These are phyloP conservation scores for Fagus crenata DNA, from an alignment of 306 rosid genomes.

Conservation along the genomic window DNA sequence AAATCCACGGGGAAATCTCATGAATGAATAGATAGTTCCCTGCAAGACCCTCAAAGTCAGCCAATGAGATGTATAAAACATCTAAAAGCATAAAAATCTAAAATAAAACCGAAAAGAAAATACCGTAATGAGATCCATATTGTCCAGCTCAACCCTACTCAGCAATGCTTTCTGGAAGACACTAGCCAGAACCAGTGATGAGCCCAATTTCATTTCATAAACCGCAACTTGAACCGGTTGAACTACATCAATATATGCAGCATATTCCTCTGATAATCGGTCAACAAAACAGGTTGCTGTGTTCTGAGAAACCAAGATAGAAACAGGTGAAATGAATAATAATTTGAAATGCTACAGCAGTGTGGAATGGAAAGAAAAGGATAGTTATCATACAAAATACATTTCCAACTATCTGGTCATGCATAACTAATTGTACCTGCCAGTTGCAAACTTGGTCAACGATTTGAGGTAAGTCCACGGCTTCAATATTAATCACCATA, in stretches of 20 bases:
- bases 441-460: slow-evolving; percentile 51
- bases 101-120: slow-evolving; percentile 11
- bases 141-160: slow-evolving; percentile 38
- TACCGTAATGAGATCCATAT: slow-evolving; percentile 53
- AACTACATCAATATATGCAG: slow-evolving; percentile 57
- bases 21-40: slow-evolving; percentile 60
- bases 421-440: slow-evolving; percentile 55
- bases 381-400: neutral
- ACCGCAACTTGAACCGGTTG: slow-evolving; percentile 92
- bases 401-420: neutral
- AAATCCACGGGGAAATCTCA: slow-evolving; percentile 76
- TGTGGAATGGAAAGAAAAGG: neutral
- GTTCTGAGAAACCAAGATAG: slow-evolving; percentile 40
- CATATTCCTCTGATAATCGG: slow-evolving; percentile 51
- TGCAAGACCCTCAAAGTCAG: slow-evolving; percentile 45
- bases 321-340: slow-evolving; percentile 1
- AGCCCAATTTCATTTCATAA: slow-evolving; percentile 86
- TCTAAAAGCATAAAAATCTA: slow-evolving; percentile 18
- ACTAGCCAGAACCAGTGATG: slow-evolving; percentile 61
- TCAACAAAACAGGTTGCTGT: slow-evolving; percentile 69
- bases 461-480: slow-evolving; percentile 45
- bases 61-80: slow-evolving; percentile 9
- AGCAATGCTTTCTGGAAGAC: slow-evolving; percentile 39
- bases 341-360: neutral
- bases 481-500: slow-evolving; percentile 39